Evolutionary conservation across 1,284 basidiomycete genomes (phyloP).

Genomic region (Rhodotorula sp.): DNA sequence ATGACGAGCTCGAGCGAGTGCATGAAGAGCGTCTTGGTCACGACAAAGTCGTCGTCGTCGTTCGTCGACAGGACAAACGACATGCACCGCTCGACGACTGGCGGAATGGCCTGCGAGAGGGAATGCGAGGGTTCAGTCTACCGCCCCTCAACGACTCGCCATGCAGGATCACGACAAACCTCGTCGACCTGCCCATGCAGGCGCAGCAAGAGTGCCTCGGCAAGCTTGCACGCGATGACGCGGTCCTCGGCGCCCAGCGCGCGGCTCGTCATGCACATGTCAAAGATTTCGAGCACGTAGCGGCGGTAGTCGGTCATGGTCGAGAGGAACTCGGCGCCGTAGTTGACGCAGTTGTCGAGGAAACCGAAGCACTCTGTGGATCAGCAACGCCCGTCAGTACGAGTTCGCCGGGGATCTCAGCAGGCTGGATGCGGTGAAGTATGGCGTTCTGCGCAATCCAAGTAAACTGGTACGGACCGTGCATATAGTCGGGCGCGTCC

Average conservation of each 20-base stretch:
- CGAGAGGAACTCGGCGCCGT: constrained; percentile 74
- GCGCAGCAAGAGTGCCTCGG: constrained; percentile 77
- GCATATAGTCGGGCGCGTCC: constrained; percentile 80
- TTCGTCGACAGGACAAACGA: constrained; percentile 54
- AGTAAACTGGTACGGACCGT: constrained; percentile 57
- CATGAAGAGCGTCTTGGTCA: constrained; percentile 68
- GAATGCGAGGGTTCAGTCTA: background rate
- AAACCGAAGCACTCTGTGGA: constrained; percentile 80
- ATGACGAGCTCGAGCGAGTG: constrained; percentile 79
- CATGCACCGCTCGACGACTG: constrained; percentile 65
- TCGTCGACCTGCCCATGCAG: constrained; percentile 74
- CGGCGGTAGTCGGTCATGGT: constrained; percentile 71
- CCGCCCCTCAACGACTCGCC: background rate
- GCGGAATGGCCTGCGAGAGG: constrained; percentile 55
- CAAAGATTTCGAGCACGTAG: constrained; percentile 82
- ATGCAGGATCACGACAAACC: constrained; percentile 53
- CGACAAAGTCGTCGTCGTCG: constrained; percentile 55
- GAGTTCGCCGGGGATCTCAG: background rate
- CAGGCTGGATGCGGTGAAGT: background rate
- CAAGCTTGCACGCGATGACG: constrained; percentile 81
- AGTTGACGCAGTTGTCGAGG: constrained; percentile 86
- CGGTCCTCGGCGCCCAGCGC: constrained; percentile 79
- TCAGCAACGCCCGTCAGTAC: constrained; percentile 6
- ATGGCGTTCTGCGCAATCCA: too few species aligned
- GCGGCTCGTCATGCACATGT: constrained; percentile 68